Evolutionary conservation across 1,284 basidiomycete genomes (phyloP), one percentile per base, ranked within the genome.

Genomic region (Sphaerobolus stellatus): DNA sequence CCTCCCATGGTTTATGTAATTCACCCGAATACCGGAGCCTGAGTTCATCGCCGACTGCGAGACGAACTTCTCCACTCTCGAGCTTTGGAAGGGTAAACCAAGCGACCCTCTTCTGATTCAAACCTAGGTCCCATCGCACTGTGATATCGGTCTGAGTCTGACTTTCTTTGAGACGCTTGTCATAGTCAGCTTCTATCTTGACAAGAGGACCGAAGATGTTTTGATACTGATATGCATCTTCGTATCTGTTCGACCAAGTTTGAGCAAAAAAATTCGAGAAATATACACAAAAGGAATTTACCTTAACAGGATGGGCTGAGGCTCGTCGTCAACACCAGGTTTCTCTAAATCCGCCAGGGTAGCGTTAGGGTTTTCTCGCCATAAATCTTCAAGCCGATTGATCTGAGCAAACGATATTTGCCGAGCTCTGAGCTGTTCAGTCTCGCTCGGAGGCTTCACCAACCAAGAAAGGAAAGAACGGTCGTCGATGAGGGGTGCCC

Each of bases 111-210:
- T 98, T 98, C 74, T 98, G 95, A 70, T 99, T 99, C 59, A 98
- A 76, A 72, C 97, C 96, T 60, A 98, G 79, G 71, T 99, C 97
- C 97, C 97, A 99, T 43, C 97, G 81, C 13, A 99, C 89, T 22
- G 86, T 86, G 61, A 99, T 92, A 64, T 97, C 94, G 18, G 92
- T 96, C 75, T 99, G 97, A 0, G 95, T 98, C 74, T 99, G 97
- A 56, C 92, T 92, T 71, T 99, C 97, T 73, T 99, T 99, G 65
- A 99, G 80, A 58, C 89, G 85, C 73, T 97, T 96, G 71, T 99
- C 97, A 66, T 98, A 99, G 74, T 99, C 97, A 5, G 97, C 97
- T 69, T 99, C 97, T 64, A 99, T 98, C 77, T 99, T 99, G 69
- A 99, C 96, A 38, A 99, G 81, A 7, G 96, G 96, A 1, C 96